A percentile compares a stretch with the other conserved stretches of the same genome.
Conservation (phyloP, 331 rosid species). For the Cydonia oblonga region DNA sequence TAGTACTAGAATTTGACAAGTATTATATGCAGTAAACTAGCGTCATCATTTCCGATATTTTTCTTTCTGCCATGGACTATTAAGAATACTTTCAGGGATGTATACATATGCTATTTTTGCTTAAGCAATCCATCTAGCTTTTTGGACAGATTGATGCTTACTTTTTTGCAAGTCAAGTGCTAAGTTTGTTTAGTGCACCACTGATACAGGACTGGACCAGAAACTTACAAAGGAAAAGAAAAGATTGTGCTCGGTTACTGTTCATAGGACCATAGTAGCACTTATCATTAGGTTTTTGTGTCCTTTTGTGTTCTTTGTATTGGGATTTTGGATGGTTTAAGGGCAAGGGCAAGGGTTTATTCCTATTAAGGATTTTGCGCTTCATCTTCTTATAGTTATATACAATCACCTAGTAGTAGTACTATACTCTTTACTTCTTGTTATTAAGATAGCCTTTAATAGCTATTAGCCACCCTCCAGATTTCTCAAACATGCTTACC, state of each 20-base stretch:
- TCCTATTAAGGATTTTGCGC: neutral
- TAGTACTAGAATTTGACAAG: conserved; percentile 3
- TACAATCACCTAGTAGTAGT: neutral
- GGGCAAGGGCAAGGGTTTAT: neutral
- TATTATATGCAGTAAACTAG: neutral
- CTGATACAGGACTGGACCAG: neutral
- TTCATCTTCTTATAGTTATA: neutral
- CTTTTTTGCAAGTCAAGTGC: neutral
- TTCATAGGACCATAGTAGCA: neutral
- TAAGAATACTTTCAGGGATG: neutral
- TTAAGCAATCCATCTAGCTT: neutral
- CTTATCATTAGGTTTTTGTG: no score
- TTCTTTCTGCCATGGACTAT: neutral
- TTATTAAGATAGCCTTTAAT: neutral
- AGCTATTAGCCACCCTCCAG: neutral
- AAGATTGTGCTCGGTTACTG: neutral
- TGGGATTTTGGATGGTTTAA: neutral
- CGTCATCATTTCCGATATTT: neutral
- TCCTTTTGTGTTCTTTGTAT: no score
- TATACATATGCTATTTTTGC: neutral
- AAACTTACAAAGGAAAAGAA: neutral
- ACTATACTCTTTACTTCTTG: neutral
- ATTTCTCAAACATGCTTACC: neutral
- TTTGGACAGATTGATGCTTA: neutral
- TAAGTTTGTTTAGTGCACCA: neutral